These are phyloP conservation scores for Parasitella parasitica DNA, from an alignment of 371 early-diverging fungal genomes.

Conservation along the genomic window DNA sequence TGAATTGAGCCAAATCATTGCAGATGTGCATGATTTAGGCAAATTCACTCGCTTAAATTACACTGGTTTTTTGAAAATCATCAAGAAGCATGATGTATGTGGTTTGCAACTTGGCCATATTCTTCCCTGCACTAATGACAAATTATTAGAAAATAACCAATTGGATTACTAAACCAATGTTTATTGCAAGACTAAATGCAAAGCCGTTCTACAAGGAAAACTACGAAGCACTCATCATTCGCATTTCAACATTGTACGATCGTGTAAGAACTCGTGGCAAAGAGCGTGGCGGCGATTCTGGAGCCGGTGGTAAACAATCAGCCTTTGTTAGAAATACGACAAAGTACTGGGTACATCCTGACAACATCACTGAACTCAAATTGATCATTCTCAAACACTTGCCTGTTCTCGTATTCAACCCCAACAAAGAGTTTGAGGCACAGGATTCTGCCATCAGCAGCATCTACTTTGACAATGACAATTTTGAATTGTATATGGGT, in stretches of 20 bases:
- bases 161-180: constrained; percentile 85
- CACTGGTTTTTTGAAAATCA: constrained; percentile 91
- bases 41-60: constrained; percentile 93
- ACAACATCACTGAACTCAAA: constrained; percentile 97
- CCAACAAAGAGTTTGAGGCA: constrained; percentile 70
- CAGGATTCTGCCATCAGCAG: constrained; percentile 93
- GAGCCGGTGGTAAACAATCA: constrained; percentile 51
- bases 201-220: constrained; percentile 91
- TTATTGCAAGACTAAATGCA: constrained; percentile 81
- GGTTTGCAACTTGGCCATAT: background rate
- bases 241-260: constrained; percentile 90
- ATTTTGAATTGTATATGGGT: constrained; percentile 90
- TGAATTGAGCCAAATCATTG: constrained; percentile 80
- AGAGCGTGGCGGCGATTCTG: constrained; percentile 53
- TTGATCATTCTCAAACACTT: constrained; percentile 91
- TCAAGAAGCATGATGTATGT: constrained; percentile 92
- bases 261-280: constrained; percentile 83
- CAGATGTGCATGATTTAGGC: constrained; percentile 84
- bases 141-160: constrained; percentile 74
- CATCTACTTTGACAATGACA: constrained; percentile 96
- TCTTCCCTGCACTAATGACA: background rate
- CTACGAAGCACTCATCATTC: constrained; percentile 87
- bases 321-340: constrained; percentile 88
- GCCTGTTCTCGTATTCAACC: constrained; percentile 95
- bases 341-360: constrained; percentile 98